Conservation (phyloP, 169 alveolate genomes). For the Eimeria acervulina region DNA sequence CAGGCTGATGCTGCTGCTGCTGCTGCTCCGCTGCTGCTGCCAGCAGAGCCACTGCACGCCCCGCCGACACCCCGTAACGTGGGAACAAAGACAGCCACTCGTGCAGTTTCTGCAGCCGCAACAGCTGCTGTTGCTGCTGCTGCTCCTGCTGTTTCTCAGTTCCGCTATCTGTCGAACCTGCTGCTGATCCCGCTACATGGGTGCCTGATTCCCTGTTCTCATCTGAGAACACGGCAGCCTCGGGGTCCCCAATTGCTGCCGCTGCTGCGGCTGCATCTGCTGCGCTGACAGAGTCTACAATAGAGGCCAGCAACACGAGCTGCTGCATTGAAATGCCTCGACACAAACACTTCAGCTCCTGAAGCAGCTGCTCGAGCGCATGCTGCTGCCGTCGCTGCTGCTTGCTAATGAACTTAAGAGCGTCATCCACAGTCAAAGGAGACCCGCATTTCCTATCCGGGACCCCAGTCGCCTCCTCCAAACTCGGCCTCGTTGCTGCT, state of each 20-base stretch:
- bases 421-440: conserved; percentile 61
- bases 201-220: conserved; percentile 12
- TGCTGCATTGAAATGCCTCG: conserved; percentile 65
- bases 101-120: conserved; percentile 61
- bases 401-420: conserved; percentile 17
- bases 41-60: conserved; percentile 68
- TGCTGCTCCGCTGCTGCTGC: conserved; percentile 71
- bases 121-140: conserved; percentile 51
- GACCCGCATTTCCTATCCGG: neutral
- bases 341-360: conserved; percentile 25
- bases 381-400: conserved; percentile 62
- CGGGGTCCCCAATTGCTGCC: conserved; percentile 66
- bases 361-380: conserved; percentile 56
- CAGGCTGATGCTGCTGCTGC: conserved; percentile 50
- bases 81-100: conserved; percentile 46
- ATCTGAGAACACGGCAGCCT: conserved; percentile 53
- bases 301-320: conserved; percentile 48
- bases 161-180: neutral
- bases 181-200: conserved; percentile 15
- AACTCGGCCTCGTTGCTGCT: conserved; percentile 11
- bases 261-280: conserved; percentile 79
- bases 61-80: conserved; percentile 46
- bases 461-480: conserved; percentile 40
- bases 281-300: conserved; percentile 15
- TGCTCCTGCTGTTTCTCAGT: conserved; percentile 9